Base-by-base conservation (phyloP, 371 early-diverging fungal species). In the Actinomortierella ambigua region DNA sequence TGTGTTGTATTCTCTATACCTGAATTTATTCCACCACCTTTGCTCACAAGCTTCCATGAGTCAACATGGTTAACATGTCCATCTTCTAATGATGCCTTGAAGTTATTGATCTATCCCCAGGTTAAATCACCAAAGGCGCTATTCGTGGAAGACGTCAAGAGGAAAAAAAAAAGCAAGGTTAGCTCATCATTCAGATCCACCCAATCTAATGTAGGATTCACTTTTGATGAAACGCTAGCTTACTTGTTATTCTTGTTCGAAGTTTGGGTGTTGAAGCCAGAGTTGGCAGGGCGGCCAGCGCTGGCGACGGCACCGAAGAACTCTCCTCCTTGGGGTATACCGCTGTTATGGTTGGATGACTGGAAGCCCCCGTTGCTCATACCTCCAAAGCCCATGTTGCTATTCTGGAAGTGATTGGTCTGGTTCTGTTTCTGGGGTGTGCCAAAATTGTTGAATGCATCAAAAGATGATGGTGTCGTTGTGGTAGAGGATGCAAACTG, bases 81-180 rank as follows among this genome's bases (percentile, higher is more conserved):
- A 34, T 34, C 34, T n/a, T n/a, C n/a, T n/a, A n/a, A n/a, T n/a
- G n/a, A n/a, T n/a, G n/a, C n/a, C n/a, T n/a, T n/a, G 34, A 34
- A 34, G 34, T 6, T 34, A 34, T 34, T 34, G 11, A n/a, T 27
- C 23, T 48, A 71, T 44, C 62, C 62, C 71, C 71, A 71, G 40
- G 63, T 58, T 13, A 71, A 49, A 59, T 71, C 71, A 5, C 66
- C 63, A 55, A 71, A 71, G 1, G 71, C 71, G 39, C 71, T 71
- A 40, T 15, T 3, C 5, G 8, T 26, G 3, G 24, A 22, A 15
- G 50, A 17, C n/a, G 20, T 18, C 26, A 23, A 28, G 49, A 47
- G 29, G 9, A 26, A 24, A 28, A 53, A 39, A 53, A 14, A 22
- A 53, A 14, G 44, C 13, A 29, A 20, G 24, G 22, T 50, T 50